Evolutionary conservation across 768 basidiomycete species (phyloP).

Genomic region (Phlebiopsis flavidoalba): DNA sequence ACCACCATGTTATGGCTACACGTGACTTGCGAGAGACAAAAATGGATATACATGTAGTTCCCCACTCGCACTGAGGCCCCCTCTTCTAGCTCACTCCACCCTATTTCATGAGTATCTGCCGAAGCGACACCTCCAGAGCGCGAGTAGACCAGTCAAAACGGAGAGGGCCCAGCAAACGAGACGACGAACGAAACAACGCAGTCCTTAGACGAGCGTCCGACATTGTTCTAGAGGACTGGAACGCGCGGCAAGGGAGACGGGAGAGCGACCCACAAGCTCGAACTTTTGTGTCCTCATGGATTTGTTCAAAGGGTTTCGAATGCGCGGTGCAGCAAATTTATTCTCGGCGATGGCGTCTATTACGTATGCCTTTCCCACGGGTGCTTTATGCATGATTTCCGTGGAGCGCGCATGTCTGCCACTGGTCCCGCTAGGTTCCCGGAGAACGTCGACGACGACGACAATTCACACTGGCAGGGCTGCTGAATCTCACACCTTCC

Average conservation of each 20-base stretch:
- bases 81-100: constrained; percentile 31
- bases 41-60: constrained; percentile 29
- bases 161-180: constrained; percentile 25
- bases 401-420: neutral
- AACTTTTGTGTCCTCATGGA: constrained; percentile 86
- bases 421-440: neutral
- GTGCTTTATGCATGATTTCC: constrained; percentile 4
- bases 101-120: constrained; percentile 69
- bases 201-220: constrained; percentile 31
- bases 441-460: neutral
- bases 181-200: constrained; percentile 25
- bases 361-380: constrained; percentile 42
- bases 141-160: constrained; percentile 38
- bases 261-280: constrained; percentile 73
- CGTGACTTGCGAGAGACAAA: constrained; percentile 6
- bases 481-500: neutral
- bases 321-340: constrained; percentile 19
- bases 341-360: constrained; percentile 18
- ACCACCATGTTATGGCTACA: neutral
- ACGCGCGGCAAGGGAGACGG: constrained; percentile 93
- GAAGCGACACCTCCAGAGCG: constrained; percentile 62
- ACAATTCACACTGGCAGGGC: neutral
- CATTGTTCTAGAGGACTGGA: constrained; percentile 79
- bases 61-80: constrained; percentile 23
- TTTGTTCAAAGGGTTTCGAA: constrained; percentile 52